Evolutionary conservation across 2,329 filamentous ascomycete genomes (phyloP).

Genomic region (Phialemoniopsis sp.): DNA sequence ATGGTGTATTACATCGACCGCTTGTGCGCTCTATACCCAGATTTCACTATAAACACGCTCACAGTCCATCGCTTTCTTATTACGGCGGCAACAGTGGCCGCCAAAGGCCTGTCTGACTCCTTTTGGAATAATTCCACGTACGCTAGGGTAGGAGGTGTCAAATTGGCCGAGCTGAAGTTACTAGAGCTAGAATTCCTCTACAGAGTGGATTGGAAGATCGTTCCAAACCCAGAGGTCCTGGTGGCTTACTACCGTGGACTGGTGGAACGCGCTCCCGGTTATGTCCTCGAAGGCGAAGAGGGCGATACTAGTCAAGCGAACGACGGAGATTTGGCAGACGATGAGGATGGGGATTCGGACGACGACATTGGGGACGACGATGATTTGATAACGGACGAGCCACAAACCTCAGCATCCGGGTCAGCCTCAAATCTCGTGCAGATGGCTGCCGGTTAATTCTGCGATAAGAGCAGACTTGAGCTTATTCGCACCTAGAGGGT

Average conservation of each 20-base stretch:
- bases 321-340: constrained; percentile 22
- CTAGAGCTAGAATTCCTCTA: constrained; percentile 92
- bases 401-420: no score
- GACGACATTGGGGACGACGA: constrained; percentile 25
- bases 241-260: constrained; percentile 90
- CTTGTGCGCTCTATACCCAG: constrained; percentile 84
- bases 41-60: constrained; percentile 93
- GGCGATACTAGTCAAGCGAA: constrained; percentile 19
- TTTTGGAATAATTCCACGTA: constrained; percentile 99
- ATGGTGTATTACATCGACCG: constrained; percentile 99
- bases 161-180: constrained; percentile 81
- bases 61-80: constrained; percentile 98
- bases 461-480: no score
- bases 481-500: no score
- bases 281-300: constrained; percentile 40
- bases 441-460: no score
- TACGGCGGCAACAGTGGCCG: constrained; percentile 89
- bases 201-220: constrained; percentile 92
- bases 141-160: constrained; percentile 88
- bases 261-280: constrained; percentile 62
- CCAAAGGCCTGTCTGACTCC: constrained; percentile 91
- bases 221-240: constrained; percentile 88
- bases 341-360: constrained; percentile 24
- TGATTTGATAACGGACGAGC: constrained; percentile 6
- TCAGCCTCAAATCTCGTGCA: no score